Evolutionary conservation across 2,329 filamentous ascomycete genomes (phyloP), one percentile per base, ranked within the genome.

Genomic region (Nemania sp.): DNA sequence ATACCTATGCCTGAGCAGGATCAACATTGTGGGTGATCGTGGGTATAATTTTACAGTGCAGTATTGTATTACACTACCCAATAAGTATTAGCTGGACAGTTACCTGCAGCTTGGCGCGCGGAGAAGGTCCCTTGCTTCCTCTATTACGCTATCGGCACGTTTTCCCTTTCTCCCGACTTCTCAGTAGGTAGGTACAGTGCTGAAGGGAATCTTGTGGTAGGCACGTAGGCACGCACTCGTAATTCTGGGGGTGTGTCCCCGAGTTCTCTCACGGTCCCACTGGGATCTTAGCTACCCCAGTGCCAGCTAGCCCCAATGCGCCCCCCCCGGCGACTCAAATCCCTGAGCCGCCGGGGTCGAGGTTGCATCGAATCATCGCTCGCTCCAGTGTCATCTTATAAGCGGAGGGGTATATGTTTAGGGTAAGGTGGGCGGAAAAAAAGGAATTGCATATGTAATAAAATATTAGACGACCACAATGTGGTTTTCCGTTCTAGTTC

Each of bases 281-380:
- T 29, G 66, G 64, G 64, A 10, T 58, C 59, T 38, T 32, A 56
- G 63, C 55, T 65, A 57, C 57, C 63, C 69, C 63, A n/a, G n/a
- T n/a, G n/a, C n/a, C n/a, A 52, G 53, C 24, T 22, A 45, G 35
- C 61, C 66, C 62, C 66, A 58, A 53, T 35, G 29, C 55, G 43
- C 53, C 47, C 66, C 47, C 66, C 62, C 66, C 7, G 32, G 32
- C 32, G 64, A 71, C 51, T 69, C 63, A 69, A 55, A 71, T 69
- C 56, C 55, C 18, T 47, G 53, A 64, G 41, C 43, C 57, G 32
- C 56, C n/a, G 55, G 63, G 69, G 62, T 63, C 32, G 38, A 51
- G 56, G 69, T 71, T 69, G 58, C 69, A 71, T 71, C 58, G 47
- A 52, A 53, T 62, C 68, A 70, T 67, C n/a, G n/a, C n/a, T n/a